phyloP scores from a whole-genome alignment of 164 flowering plant species.

The Liquidambar formosana region DNA sequence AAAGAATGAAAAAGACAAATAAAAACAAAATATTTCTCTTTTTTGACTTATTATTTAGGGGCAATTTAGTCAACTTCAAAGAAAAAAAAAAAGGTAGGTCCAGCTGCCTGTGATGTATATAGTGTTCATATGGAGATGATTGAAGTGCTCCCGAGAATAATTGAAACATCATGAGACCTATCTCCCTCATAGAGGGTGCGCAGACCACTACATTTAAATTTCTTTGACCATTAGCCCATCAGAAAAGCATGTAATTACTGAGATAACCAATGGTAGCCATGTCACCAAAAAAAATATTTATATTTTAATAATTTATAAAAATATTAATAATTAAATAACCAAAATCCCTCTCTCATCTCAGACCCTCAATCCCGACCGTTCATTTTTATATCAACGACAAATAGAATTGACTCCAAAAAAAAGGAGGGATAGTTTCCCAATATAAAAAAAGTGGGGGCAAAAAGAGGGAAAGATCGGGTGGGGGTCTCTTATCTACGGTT shows the following conservation, averaged over 20 bases:
- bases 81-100: neutral
- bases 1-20: too few relatives aligned
- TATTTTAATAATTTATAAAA: neutral
- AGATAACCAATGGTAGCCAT: too few relatives aligned
- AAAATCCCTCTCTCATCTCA: conserved; percentile 11
- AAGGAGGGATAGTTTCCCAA: neutral
- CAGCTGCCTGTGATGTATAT: neutral
- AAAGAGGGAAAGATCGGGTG: neutral
- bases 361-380: conserved; percentile 8
- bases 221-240: conserved; percentile 2
- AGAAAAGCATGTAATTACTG: neutral
- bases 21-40: too few relatives aligned
- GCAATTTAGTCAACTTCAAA: conserved; percentile 3
- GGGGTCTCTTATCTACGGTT: conserved; percentile 27
- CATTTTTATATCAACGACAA: conserved; percentile 10
- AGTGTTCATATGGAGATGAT: neutral
- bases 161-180: conserved; percentile 1
- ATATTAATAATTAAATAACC: neutral
- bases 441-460: too few relatives aligned
- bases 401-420: neutral
- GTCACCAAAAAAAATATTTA: neutral
- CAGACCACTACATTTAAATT: neutral
- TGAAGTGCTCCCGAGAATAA: neutral
- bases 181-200: too few relatives aligned
- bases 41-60: too few relatives aligned